A percentile compares a stretch with the other conserved stretches of the same genome.
These are phyloP conservation scores for Xylariaceae sp. DNA, from an alignment of 2,329 filamentous ascomycete genomes.

Conservation along the genomic window DNA sequence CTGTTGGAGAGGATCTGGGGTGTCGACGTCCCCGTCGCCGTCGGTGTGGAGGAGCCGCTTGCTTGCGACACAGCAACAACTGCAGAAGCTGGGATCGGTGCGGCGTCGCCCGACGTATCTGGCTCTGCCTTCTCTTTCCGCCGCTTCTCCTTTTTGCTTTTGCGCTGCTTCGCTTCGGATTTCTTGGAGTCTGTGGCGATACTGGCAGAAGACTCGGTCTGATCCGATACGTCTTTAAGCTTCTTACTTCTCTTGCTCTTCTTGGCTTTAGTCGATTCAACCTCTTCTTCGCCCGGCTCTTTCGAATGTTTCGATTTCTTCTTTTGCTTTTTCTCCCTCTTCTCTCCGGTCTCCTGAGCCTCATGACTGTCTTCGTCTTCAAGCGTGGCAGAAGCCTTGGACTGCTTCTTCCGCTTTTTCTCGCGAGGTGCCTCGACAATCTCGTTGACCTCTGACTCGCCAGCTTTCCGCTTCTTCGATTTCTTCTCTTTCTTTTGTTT, in stretches of 20 bases:
- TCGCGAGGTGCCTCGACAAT: conserved; percentile 27
- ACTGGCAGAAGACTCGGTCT: conserved; percentile 21
- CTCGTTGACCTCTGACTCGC: conserved; percentile 23
- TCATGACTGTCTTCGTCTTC: too few species aligned
- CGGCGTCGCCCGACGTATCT: conserved; percentile 14
- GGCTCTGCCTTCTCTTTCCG: conserved; percentile 30
- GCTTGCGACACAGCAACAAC: conserved; percentile 20
- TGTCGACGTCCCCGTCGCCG: conserved; percentile 37
- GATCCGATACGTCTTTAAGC: conserved; percentile 26
- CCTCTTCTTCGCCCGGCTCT: conserved; percentile 18
- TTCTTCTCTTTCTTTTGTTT: conserved; percentile 33
- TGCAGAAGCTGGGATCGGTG: conserved; percentile 16
- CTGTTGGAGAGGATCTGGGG: conserved; percentile 48
- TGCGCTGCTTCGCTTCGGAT: conserved; percentile 29
- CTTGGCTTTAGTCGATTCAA: conserved; percentile 4
- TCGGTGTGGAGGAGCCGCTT: conserved; percentile 30
- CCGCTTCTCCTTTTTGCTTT: conserved; percentile 41
- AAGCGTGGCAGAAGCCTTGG: conserved; percentile 11
- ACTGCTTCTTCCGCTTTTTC: conserved; percentile 32
- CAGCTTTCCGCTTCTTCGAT: conserved; percentile 34
- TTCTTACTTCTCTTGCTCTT: conserved; percentile 23
- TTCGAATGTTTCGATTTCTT: conserved; percentile 22
- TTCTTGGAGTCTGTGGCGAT: conserved; percentile 15
- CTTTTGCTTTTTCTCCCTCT: conserved; percentile 19
- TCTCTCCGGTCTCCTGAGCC: too few species aligned